Conservation (phyloP, 768 basidiomycete species). For the Lentinula detonsa region DNA sequence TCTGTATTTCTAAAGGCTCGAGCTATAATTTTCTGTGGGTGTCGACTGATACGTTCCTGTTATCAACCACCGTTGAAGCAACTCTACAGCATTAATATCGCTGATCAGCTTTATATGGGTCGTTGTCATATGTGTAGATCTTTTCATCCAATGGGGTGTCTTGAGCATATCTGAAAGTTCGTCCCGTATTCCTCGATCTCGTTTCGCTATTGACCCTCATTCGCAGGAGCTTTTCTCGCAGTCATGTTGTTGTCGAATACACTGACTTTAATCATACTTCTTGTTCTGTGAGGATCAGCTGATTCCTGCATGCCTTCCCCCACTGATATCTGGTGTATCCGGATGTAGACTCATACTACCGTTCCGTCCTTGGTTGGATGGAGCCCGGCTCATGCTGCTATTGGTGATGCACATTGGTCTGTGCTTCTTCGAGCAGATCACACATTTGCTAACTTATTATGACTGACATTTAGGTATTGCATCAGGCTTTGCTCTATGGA, state of each 20-base stretch:
- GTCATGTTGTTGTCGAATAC: slow-evolving; percentile 36
- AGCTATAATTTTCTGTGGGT: slow-evolving; percentile 9
- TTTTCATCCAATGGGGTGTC: slow-evolving; percentile 40
- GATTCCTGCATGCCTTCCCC: background rate
- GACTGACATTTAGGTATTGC: slow-evolving; percentile 31
- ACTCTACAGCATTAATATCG: slow-evolving; percentile 31
- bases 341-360: slow-evolving; percentile 32
- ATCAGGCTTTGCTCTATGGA: slow-evolving; percentile 34
- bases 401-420: slow-evolving; percentile 40
- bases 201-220: background rate
- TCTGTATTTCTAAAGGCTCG: slow-evolving; percentile 11
- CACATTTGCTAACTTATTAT: background rate
- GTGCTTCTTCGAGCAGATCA: slow-evolving; percentile 6
- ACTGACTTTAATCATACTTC: slow-evolving; percentile 32
- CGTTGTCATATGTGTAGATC: slow-evolving; percentile 36
- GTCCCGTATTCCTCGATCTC: slow-evolving; percentile 12
- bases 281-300: slow-evolving; percentile 31
- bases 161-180: slow-evolving; percentile 40
- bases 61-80: background rate
- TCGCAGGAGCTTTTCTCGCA: slow-evolving; percentile 37
- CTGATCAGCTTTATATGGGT: slow-evolving; percentile 44
- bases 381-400: slow-evolving; percentile 41
- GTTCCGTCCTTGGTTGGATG: slow-evolving; percentile 51
- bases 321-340: background rate
- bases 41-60: background rate